Evolutionary conservation across 495 filamentous ascomycete species (phyloP).

Genomic region (Pyrenula aspistea): DNA sequence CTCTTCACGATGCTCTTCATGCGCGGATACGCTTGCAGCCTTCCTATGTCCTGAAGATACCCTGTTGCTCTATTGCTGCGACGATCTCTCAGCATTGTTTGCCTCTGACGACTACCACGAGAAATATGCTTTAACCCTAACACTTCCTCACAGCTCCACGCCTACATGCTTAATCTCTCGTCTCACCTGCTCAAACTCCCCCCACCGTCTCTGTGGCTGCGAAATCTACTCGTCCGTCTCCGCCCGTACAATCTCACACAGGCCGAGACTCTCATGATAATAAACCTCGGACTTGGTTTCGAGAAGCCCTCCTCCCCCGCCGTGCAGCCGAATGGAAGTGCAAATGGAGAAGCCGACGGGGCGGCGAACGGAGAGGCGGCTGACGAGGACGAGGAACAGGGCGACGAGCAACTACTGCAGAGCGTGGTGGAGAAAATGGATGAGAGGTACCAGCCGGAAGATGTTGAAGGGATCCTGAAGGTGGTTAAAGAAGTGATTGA

Average conservation of each 20-base stretch:
- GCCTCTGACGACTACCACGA: no score
- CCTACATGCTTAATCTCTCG: constrained; percentile 28
- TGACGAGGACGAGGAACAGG: neutral
- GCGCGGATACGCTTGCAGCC: no score
- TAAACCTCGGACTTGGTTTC: constrained; percentile 41
- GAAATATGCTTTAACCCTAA: no score
- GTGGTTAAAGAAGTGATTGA: neutral
- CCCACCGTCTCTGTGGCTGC: constrained; percentile 11
- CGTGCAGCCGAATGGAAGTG: constrained; percentile 8
- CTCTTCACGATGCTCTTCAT: no score
- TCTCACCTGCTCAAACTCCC: constrained; percentile 19
- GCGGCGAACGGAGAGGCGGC: neutral
- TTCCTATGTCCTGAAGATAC: no score
- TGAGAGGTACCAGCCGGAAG: neutral
- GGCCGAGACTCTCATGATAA: constrained; percentile 51
- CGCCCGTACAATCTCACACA: constrained; percentile 43
- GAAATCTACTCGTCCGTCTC: constrained; percentile 26
- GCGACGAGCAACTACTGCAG: neutral
- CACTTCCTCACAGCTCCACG: constrained; percentile 35
- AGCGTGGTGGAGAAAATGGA: neutral
- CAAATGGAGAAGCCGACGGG: neutral
- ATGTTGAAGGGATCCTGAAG: neutral
- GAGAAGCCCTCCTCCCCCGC: constrained; percentile 7
- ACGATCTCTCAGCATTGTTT: no score
- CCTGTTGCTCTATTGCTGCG: no score